These are phyloP conservation scores for Colletotrichum phormii DNA, from an alignment of 2,329 filamentous ascomycete genomes.

Conservation along the genomic window DNA sequence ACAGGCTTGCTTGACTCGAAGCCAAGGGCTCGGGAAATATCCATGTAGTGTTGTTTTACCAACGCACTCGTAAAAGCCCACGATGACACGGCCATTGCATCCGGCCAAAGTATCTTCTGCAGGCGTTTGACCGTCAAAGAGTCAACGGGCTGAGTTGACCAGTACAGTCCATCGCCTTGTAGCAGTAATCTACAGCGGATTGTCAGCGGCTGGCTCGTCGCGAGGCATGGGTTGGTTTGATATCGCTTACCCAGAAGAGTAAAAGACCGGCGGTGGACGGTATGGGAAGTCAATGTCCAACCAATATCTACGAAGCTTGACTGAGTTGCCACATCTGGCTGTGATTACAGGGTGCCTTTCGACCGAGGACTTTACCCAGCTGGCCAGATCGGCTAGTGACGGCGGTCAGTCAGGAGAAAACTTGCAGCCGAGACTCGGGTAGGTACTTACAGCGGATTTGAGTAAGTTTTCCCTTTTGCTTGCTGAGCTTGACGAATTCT, in stretches of 20 bases:
- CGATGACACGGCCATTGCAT: slow-evolving; percentile 60
- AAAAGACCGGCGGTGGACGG: slow-evolving; percentile 68
- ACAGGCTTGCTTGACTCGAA: slow-evolving; percentile 44
- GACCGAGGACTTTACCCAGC: slow-evolving; percentile 55
- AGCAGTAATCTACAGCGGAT: slow-evolving; percentile 57
- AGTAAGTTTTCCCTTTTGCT: slow-evolving; percentile 60
- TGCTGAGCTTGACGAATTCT: slow-evolving; percentile 68
- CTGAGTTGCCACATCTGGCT: slow-evolving; percentile 57
- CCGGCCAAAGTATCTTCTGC: slow-evolving; percentile 65
- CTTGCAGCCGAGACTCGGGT: not conserved
- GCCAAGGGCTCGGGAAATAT: slow-evolving; percentile 59
- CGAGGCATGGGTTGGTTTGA: not conserved
- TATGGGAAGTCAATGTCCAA: slow-evolving; percentile 71
- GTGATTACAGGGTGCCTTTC: slow-evolving; percentile 56
- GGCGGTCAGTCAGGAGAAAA: not conserved
- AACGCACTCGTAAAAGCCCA: slow-evolving; percentile 65
- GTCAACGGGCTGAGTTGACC: slow-evolving; percentile 61
- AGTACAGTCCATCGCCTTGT: slow-evolving; percentile 60
- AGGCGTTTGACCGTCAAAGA: slow-evolving; percentile 57
- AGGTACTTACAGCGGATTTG: slow-evolving; percentile 48
- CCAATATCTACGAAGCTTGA: slow-evolving; percentile 66
- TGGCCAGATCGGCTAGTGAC: slow-evolving; percentile 56
- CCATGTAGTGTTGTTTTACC: slow-evolving; percentile 55
- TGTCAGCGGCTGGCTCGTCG: slow-evolving; percentile 38
- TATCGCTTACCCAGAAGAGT: slow-evolving; percentile 67